Conservation (phyloP, 148 eudicot genomes). For the Camellia lanceoleosa region DNA sequence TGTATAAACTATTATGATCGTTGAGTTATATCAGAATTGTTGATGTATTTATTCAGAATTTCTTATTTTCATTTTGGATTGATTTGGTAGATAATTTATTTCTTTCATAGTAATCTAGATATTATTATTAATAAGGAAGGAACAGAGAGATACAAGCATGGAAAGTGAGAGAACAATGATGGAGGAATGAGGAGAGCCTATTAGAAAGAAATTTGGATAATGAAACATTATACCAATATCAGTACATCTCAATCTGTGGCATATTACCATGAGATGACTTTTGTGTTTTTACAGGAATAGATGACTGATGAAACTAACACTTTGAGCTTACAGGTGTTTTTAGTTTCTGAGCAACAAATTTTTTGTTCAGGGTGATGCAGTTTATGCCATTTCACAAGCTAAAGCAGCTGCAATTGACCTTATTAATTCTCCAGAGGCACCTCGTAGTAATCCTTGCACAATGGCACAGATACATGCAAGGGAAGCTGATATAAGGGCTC, state of each 20-base stretch:
- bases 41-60: not conserved
- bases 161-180: too few relatives aligned
- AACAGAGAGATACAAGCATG: too few relatives aligned
- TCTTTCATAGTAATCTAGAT: not conserved
- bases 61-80: not conserved
- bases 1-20: not conserved
- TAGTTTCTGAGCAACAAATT: not conserved
- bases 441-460: not conserved
- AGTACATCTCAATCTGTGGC: not conserved
- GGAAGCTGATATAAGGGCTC: slow-evolving; percentile 13
- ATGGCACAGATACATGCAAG: not conserved
- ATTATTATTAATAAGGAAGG: not conserved
- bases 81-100: not conserved
- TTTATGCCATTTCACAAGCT: not conserved
- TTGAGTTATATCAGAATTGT: not conserved
- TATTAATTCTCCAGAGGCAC: not conserved
- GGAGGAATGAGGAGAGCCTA: too few relatives aligned
- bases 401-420: not conserved
- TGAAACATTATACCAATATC: too few relatives aligned
- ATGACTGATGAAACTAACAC: not conserved
- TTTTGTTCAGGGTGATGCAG: slow-evolving; percentile 7
- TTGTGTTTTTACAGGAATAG: not conserved
- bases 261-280: slow-evolving; percentile 3
- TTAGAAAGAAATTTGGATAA: too few relatives aligned
- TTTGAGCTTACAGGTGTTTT: not conserved